Evolutionary conservation across 2,329 filamentous ascomycete genomes (phyloP), one percentile per base, ranked within the genome.

Genomic region (Hypoxylon sp.): DNA sequence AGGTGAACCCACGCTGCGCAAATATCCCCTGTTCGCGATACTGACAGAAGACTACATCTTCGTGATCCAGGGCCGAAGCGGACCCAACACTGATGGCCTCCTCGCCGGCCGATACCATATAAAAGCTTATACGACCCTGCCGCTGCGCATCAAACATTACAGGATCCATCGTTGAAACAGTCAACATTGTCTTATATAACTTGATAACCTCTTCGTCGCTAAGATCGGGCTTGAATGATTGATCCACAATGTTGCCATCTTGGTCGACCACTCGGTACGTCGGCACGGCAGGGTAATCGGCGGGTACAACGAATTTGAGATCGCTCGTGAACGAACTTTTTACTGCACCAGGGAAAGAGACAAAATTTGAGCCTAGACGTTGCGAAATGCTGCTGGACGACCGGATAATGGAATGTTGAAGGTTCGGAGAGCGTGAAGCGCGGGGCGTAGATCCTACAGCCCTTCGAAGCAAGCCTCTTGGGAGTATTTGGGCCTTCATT

Each of bases 71-170:
- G 8, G 90, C 91, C 16, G 90, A 91, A 0, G 92, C 90, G 2
- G 89, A 92, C 1, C 91, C 94, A 2, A 99, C 87, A 31, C 90
- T 90, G 42, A 96, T 91, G 23, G 93, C 94, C 78, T 99, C 94
- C 75, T 97, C 92, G 50, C 92, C 92, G 0, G 91, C 90, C 26
- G 89, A 93, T 66, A 93, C 93, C 90, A 99, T 97, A 73, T 99
- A 99, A 74, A 99, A 99, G 71, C 88, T 92, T 47, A 96, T 75
- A 13, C 91, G 84, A n/a, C 92, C 92, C 73, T 99, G 94, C 34
- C 94, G 81, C 73, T 99, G 94, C 0, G 94, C 92, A 67, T 99
- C 94, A 67, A 96, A 97, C 92, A 97, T 97, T 69, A 97, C 89
- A 46, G 96, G 72, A 68, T 99, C 94, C 91, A 99, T 94, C 61